Evolutionary conservation across 1,284 basidiomycete species (phyloP), one percentile per base, ranked within the genome.

Genomic region (Termitomyces sp.): DNA sequence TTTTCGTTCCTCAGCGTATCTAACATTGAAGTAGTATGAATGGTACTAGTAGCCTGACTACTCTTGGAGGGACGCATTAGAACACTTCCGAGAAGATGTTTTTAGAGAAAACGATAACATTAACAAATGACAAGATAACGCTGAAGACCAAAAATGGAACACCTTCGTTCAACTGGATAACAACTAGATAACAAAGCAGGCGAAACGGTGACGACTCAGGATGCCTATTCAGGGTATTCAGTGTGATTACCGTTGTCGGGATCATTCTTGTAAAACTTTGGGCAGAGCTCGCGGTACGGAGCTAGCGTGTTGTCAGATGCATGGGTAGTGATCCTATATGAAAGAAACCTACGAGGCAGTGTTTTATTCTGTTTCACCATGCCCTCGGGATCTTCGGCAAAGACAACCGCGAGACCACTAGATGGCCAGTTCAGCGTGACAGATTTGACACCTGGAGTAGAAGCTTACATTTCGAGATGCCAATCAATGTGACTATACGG

Each of bases 401-500:
- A 70, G 4, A 75, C 74, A 21, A 75, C 64, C 15, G 74, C 73
- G 24, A 75, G 65, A 24, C 74, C 73, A 28, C 72, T 74, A 40
- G 7, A 15, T 36, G 45, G 19, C 36, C 19, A 9, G 15, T 7
- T 44, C 46, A 39, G 21, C 39, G 19, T 8, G 31, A 24, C 1
- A 28, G 17, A 38, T 17, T 21, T 15, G 15, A 38, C 12, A 31
- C 33, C 9, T 8, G 2, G 40, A 51, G 1, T 3, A 12, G 12
- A 13, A 33, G 28, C 64, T 58, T 57, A 68, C 66, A 62, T 52
- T 24, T 64, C 62, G n/a, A 72, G 59, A 61, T 70, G 67, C 62
- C 67, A 68, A 53, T 68, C 66, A 40, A 70, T 64, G 47, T 69
- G 69, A 56, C 65, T 67, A 39, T 19, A 26, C n/a, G 13, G 28